A percentile compares a stretch with the other conserved stretches of the same genome.
These are phyloP conservation scores for Glomus cerebriforme DNA, from an alignment of 192 early-diverging fungal genomes.

Conservation along the genomic window DNA sequence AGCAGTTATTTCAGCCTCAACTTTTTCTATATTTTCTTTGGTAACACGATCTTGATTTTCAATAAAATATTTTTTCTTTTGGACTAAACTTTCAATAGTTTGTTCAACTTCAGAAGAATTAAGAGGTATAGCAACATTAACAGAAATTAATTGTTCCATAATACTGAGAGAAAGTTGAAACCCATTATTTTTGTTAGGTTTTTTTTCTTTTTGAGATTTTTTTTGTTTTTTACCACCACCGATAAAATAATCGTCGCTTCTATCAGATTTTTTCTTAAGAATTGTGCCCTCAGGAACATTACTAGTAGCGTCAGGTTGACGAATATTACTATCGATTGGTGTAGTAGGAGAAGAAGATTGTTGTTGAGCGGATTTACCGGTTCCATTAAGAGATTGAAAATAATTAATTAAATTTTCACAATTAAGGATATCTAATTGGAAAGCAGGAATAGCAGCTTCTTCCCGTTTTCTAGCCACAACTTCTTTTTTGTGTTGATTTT, in stretches of 20 bases:
- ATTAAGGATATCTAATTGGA: slow-evolving; percentile 78
- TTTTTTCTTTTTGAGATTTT: slow-evolving; percentile 56
- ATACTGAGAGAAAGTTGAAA: slow-evolving; percentile 77
- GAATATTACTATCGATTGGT: slow-evolving; percentile 47
- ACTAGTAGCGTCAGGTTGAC: slow-evolving; percentile 57
- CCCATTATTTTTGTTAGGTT: slow-evolving; percentile 35
- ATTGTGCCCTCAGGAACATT: slow-evolving; percentile 78
- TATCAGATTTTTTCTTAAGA: slow-evolving; percentile 72
- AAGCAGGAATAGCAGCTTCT: slow-evolving; percentile 86
- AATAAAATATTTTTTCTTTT: slow-evolving; percentile 70
- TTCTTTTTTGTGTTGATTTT: slow-evolving; percentile 66
- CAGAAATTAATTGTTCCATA: slow-evolving; percentile 73
- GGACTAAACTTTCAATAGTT: slow-evolving; percentile 72
- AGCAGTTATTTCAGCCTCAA: slow-evolving; percentile 81
- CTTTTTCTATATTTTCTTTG: slow-evolving; percentile 84
- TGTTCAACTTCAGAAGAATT: slow-evolving; percentile 65
- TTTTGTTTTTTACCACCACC: slow-evolving; percentile 62
- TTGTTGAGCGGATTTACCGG: slow-evolving; percentile 39
- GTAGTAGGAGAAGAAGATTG: slow-evolving; percentile 36
- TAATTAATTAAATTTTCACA: slow-evolving; percentile 82
- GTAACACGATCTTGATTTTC: slow-evolving; percentile 78
- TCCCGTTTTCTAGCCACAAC: slow-evolving; percentile 79
- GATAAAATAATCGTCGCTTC: slow-evolving; percentile 81
- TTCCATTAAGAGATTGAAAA: slow-evolving; percentile 54
- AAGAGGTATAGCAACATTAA: slow-evolving; percentile 83